phyloP scores from a whole-genome alignment of 176 grass and related monocot genomes.

The Cenchrus purpureus region DNA sequence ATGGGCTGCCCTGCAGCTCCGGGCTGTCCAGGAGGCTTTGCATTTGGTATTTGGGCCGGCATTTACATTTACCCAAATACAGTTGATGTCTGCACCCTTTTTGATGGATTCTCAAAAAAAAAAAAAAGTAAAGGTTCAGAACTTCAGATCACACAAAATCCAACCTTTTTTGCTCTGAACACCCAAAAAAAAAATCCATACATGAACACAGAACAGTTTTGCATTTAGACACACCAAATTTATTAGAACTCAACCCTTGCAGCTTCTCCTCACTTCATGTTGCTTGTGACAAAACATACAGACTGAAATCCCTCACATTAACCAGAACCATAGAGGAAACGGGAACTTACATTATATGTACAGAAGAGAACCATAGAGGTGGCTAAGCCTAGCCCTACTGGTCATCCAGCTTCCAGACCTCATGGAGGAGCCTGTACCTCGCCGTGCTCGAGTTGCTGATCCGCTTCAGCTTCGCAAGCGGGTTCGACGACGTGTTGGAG shows the following conservation, averaged over 20 bases:
- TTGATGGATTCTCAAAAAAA: no score
- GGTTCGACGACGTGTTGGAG: slow-evolving; percentile 49
- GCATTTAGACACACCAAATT: neutral
- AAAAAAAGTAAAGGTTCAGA: no score
- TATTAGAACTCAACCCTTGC: slow-evolving; percentile 2
- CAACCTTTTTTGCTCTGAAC: neutral
- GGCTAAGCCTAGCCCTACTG: slow-evolving; percentile 25
- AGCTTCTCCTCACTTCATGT: neutral
- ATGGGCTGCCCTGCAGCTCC: neutral
- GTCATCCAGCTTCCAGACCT: slow-evolving; percentile 86
- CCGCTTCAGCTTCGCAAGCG: slow-evolving; percentile 54
- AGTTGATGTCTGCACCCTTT: neutral
- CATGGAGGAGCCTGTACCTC: slow-evolving; percentile 82
- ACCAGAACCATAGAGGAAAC: slow-evolving; percentile 1
- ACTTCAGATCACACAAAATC: neutral
- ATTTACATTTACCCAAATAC: neutral
- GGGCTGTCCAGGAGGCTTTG: no score
- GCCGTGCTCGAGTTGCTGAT: slow-evolving; percentile 45
- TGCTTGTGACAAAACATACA: slow-evolving; percentile 6
- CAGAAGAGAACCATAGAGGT: neutral
- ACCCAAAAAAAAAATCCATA: neutral
- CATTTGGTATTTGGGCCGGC: neutral
- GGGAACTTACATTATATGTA: neutral
- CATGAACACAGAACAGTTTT: neutral
- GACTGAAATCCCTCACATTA: neutral